Conservation (phyloP, 1,284 basidiomycete species). For the Apiotrichum brassicae region DNA sequence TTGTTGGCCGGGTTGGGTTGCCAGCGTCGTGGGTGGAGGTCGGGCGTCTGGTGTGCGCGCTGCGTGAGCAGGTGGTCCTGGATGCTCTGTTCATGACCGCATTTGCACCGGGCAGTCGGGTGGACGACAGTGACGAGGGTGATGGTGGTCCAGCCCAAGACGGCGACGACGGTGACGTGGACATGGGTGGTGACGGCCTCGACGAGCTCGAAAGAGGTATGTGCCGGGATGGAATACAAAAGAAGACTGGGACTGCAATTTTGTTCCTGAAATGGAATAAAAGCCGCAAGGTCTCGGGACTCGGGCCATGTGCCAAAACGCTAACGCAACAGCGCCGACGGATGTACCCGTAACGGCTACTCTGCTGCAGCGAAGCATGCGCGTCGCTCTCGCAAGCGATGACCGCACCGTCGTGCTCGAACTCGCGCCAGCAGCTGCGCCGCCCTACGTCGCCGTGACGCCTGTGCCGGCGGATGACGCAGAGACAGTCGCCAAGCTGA, state of each 20-base stretch:
- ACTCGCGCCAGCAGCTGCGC: background rate
- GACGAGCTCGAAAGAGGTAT: conserved; percentile 8
- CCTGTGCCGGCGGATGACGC: background rate
- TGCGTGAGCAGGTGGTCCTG: conserved; percentile 28
- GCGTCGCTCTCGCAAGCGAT: background rate
- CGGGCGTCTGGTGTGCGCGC: conserved; percentile 11
- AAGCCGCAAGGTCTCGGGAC: too few species aligned
- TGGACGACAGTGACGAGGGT: conserved; percentile 4
- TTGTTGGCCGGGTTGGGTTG: conserved; percentile 30
- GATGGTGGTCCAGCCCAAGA: too few species aligned
- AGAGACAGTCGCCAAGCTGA: background rate
- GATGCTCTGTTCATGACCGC: conserved; percentile 23
- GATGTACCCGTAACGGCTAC: conserved; percentile 10
- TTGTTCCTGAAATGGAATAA: too few species aligned
- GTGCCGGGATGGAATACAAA: background rate
- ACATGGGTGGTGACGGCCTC: conserved; percentile 1
- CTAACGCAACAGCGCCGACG: conserved; percentile 5
- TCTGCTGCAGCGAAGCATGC: conserved; percentile 5
- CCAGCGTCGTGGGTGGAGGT: conserved; percentile 15
- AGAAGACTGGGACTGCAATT: too few species aligned
- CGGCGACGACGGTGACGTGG: background rate
- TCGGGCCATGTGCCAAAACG: too few species aligned
- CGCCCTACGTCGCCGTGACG: conserved; percentile 6
- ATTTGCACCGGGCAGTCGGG: background rate
- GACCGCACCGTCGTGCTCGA: conserved; percentile 4